Percentiles rank a stretch among this genome's conserved stretches.
phyloP scores from a whole-genome alignment of 495 filamentous ascomycete genomes.

The Alectoria sarmentosa region DNA sequence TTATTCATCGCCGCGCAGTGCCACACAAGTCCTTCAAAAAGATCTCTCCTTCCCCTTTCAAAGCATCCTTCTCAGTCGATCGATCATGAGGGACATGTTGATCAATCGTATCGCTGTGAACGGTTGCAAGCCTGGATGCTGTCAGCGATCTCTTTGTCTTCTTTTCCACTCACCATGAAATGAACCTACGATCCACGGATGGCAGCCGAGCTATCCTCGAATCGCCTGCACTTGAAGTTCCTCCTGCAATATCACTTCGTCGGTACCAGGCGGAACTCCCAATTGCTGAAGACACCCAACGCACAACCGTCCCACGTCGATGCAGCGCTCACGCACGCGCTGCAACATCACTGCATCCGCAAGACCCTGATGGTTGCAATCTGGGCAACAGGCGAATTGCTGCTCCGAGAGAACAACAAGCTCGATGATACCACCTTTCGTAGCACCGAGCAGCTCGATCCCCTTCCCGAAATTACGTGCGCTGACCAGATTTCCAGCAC shows the following conservation, averaged over 20 bases:
- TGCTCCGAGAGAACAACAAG: background rate
- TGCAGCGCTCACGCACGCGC: background rate
- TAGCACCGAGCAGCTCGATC: background rate
- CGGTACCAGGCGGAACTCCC: background rate
- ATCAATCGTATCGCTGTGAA: background rate
- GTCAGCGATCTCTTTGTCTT: background rate
- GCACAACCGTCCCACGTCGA: background rate
- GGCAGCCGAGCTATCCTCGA: background rate
- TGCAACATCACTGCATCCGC: background rate
- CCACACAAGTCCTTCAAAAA: background rate
- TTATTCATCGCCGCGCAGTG: background rate
- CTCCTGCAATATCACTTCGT: background rate
- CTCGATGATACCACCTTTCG: background rate
- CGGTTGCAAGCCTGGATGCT: background rate
- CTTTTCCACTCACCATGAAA: background rate
- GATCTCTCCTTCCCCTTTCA: background rate
- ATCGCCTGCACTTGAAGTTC: background rate
- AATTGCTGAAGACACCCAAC: background rate
- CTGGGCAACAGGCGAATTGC: background rate
- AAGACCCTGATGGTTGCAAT: background rate
- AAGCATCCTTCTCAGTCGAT: too few species aligned
- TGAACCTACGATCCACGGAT: background rate
- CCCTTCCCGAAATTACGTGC: background rate
- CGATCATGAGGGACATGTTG: background rate
- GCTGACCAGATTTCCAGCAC: background rate